Conservation (phyloP, 31 red algal species). For the Odonthalia washingtoniensis region DNA sequence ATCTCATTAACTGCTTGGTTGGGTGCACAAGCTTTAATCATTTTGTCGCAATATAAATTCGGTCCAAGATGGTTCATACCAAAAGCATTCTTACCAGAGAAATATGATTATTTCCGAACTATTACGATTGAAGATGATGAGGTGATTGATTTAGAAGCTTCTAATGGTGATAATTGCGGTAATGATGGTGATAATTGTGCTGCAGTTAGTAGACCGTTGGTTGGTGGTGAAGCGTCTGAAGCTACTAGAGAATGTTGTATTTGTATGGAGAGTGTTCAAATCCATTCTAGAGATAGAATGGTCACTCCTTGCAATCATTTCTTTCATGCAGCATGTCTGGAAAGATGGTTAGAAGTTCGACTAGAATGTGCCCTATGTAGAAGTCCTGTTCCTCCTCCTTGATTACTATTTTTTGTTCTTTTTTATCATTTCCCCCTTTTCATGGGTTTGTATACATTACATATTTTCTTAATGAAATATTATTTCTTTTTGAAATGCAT, state of each 20-base stretch:
- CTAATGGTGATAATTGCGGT: slow-evolving; percentile 18
- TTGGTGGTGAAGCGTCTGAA: background rate
- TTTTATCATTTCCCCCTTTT: no score
- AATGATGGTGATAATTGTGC: background rate
- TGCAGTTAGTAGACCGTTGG: slow-evolving; percentile 22
- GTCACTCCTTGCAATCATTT: slow-evolving; percentile 89
- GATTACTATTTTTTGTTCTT: no score
- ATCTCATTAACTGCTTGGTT: slow-evolving; percentile 74
- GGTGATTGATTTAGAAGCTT: slow-evolving; percentile 42
- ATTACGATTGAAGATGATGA: slow-evolving; percentile 64
- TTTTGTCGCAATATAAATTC: slow-evolving; percentile 83
- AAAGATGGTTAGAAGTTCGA: slow-evolving; percentile 79
- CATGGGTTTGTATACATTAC: no score
- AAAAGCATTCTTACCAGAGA: slow-evolving; percentile 83
- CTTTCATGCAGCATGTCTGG: slow-evolving; percentile 86
- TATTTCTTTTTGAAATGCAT: no score
- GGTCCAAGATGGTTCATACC: slow-evolving; percentile 93
- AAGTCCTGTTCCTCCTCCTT: slow-evolving; percentile 78
- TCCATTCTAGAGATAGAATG: slow-evolving; percentile 71
- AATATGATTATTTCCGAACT: slow-evolving; percentile 92
- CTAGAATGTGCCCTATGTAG: slow-evolving; percentile 88
- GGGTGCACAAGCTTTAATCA: slow-evolving; percentile 60
- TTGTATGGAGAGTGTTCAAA: slow-evolving; percentile 80
- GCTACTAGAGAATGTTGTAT: slow-evolving; percentile 83
- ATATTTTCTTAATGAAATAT: no score